These are phyloP conservation scores for Amesomyces nigricolor DNA, from an alignment of 2,329 filamentous ascomycete genomes.

Conservation along the genomic window DNA sequence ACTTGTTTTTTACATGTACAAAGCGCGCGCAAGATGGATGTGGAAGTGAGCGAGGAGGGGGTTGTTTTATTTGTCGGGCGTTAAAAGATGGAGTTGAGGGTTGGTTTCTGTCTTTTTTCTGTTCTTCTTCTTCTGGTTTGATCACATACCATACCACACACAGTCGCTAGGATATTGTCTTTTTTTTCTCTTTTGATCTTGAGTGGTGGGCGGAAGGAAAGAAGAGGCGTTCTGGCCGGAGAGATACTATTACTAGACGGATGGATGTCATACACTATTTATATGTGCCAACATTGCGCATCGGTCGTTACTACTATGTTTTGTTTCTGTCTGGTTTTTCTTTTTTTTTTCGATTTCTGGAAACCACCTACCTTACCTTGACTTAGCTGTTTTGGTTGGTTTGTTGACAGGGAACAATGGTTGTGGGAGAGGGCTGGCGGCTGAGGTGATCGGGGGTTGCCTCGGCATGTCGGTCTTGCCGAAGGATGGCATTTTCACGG, in stretches of 20 bases:
- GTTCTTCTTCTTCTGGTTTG: background rate
- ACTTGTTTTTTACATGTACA: constrained; percentile 2
- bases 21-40: background rate
- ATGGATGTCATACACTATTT: no score
- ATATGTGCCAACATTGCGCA: no score
- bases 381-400: no score
- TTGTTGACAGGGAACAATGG: no score
- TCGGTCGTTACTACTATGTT: background rate
- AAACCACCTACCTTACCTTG: no score
- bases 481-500: no score
- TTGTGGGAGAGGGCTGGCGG: no score
- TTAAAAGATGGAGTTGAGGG: constrained; percentile 3
- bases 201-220: background rate
- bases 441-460: no score
- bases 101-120: background rate
- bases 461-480: no score
- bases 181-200: background rate
- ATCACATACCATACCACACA: no score
- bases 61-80: background rate
- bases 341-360: background rate
- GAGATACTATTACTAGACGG: no score
- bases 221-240: background rate
- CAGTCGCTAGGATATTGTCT: background rate
- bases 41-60: background rate
- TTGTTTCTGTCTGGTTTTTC: background rate